phyloP scores from a whole-genome alignment of 257 asterid genomes.

The Galeopsis tetrahit region DNA sequence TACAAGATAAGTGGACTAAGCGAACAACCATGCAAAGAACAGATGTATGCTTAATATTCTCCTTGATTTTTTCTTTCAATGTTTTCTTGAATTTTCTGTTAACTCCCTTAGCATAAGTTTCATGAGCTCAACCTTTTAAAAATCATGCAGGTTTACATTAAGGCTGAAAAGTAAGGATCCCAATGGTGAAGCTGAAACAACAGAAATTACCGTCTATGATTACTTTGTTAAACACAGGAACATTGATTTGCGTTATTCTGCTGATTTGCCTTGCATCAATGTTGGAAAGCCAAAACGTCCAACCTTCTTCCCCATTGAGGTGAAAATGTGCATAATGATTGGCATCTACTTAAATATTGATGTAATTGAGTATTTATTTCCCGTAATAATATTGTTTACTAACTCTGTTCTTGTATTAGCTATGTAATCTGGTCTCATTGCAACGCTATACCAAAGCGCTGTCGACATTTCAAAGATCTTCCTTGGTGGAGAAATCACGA shows the following conservation, averaged over 20 bases:
- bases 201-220: conserved; percentile 83
- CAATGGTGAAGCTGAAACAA: conserved; percentile 57
- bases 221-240: conserved; percentile 82
- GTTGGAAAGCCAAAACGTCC: conserved; percentile 94
- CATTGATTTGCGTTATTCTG: conserved; percentile 77
- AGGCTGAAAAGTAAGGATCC: conserved; percentile 63
- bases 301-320: conserved; percentile 89
- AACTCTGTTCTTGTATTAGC: conserved; percentile 43
- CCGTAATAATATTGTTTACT: neutral
- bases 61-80: conserved; percentile 19
- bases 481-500: conserved; percentile 85
- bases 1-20: conserved; percentile 85
- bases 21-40: conserved; percentile 74
- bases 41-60: conserved; percentile 47
- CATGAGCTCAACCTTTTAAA: conserved; percentile 10
- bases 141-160: conserved; percentile 57
- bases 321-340: conserved; percentile 31
- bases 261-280: conserved; percentile 88
- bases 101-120: neutral
- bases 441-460: conserved; percentile 90
- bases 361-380: neutral
- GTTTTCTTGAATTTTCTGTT: too few species aligned
- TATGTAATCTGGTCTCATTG: conserved; percentile 73
- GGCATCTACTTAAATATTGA: neutral
- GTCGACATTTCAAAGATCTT: conserved; percentile 72